These are phyloP conservation scores for Aaosphaeria arxii DNA, from an alignment of 2,329 filamentous ascomycete genomes.

Conservation along the genomic window DNA sequence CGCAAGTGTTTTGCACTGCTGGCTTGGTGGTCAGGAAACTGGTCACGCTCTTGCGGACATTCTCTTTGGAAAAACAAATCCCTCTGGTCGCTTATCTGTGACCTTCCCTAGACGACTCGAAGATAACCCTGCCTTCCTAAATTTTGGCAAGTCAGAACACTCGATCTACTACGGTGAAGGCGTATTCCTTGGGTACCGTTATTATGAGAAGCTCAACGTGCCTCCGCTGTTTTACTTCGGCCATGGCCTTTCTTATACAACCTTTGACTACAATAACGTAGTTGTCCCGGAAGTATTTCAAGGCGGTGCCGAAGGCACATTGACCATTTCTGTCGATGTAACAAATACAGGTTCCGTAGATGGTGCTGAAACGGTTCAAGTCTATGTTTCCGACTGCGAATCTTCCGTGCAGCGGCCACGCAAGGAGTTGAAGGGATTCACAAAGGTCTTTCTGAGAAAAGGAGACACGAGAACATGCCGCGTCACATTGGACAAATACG, in stretches of 20 bases:
- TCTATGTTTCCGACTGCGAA: constrained; percentile 64
- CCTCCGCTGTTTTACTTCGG: constrained; percentile 64
- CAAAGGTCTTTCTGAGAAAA: constrained; percentile 60
- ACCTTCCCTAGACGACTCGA: constrained; percentile 67
- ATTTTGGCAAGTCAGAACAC: constrained; percentile 55
- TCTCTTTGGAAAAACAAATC: constrained; percentile 60
- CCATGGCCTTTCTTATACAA: constrained; percentile 64
- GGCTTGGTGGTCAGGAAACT: constrained; percentile 69
- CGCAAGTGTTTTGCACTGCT: constrained; percentile 68
- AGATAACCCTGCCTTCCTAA: constrained; percentile 65
- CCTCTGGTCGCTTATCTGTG: constrained; percentile 64
- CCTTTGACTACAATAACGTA: constrained; percentile 58
- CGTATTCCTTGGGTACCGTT: constrained; percentile 60
- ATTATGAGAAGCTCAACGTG: constrained; percentile 62
- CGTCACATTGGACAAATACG: not conserved
- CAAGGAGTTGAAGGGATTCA: constrained; percentile 63
- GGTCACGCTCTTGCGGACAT: constrained; percentile 65
- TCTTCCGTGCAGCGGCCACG: constrained; percentile 63
- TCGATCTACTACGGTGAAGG: constrained; percentile 57
- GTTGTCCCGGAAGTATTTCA: constrained; percentile 47
- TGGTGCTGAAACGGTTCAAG: constrained; percentile 65
- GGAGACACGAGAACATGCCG: constrained; percentile 48
- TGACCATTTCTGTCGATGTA: constrained; percentile 61
- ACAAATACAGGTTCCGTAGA: constrained; percentile 57
- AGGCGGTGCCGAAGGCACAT: constrained; percentile 50